phyloP scores from a whole-genome alignment of 495 filamentous ascomycete genomes.

The Lentithecium fluviatile region DNA sequence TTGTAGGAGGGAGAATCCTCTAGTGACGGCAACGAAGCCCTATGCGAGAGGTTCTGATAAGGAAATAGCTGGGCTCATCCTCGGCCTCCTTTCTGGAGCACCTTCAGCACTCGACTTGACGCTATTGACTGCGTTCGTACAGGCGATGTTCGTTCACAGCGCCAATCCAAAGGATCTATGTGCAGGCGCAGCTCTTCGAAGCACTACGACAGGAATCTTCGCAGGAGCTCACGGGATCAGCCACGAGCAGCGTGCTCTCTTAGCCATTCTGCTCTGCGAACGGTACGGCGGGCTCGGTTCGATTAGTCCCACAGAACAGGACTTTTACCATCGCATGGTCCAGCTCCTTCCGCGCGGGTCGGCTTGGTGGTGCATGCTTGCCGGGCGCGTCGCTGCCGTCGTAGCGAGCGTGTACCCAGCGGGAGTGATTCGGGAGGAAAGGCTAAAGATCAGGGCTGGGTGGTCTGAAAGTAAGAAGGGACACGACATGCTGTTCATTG shows the following conservation, averaged over 20 bases:
- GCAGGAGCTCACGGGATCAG: conserved; percentile 67
- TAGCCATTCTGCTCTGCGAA: conserved; percentile 72
- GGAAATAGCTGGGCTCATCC: conserved; percentile 47
- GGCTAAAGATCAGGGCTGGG: conserved; percentile 14
- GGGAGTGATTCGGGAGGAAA: conserved; percentile 47
- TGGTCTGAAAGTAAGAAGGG: conserved; percentile 34
- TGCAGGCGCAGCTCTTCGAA: conserved; percentile 67
- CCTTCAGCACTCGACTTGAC: conserved; percentile 16
- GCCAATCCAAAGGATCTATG: conserved; percentile 42
- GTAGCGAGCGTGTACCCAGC: conserved; percentile 51
- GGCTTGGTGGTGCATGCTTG: conserved; percentile 63
- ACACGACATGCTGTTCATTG: conserved; percentile 37
- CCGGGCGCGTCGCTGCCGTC: conserved; percentile 55
- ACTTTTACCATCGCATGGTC: conserved; percentile 50
- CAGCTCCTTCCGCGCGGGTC: conserved; percentile 49
- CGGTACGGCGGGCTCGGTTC: conserved; percentile 65
- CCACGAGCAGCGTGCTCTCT: conserved; percentile 66
- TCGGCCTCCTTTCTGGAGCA: conserved; percentile 46
- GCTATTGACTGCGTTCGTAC: conserved; percentile 27
- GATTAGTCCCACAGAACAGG: conserved; percentile 55
- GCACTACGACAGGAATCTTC: conserved; percentile 66
- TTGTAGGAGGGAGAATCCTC: conserved; percentile 62
- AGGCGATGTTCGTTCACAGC: conserved; percentile 29
- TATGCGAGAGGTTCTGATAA: conserved; percentile 49
- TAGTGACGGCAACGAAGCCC: conserved; percentile 58